A percentile compares a stretch with the other conserved stretches of the same genome.
phyloP scores from a whole-genome alignment of 2,329 filamentous ascomycete genomes.

The Lachnellula arida region DNA sequence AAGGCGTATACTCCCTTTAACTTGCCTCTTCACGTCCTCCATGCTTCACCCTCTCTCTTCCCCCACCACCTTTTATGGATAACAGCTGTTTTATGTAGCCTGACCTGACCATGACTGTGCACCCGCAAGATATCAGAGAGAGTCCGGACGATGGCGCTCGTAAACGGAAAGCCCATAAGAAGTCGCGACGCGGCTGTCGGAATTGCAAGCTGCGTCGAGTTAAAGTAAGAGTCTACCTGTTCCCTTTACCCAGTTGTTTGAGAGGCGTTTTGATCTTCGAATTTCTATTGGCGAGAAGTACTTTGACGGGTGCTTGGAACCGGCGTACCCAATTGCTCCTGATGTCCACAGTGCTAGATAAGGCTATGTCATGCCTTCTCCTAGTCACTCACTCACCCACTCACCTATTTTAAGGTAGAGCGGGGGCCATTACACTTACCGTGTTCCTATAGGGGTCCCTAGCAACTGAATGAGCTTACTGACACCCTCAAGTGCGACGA shows the following conservation, averaged over 20 bases:
- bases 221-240: conserved; percentile 37
- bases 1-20: neutral
- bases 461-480: neutral
- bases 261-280: neutral
- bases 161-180: conserved; percentile 40
- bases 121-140: neutral
- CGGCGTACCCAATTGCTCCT: no score
- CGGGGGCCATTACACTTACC: no score
- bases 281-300: neutral
- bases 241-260: neutral
- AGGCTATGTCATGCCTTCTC: no score
- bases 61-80: neutral
- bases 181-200: conserved; percentile 49
- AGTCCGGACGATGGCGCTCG: neutral
- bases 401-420: no score
- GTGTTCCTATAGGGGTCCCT: no score
- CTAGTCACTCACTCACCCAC: no score
- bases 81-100: neutral
- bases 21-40: neutral
- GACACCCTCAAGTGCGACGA: conserved; percentile 47
- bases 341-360: no score
- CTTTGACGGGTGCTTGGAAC: no score
- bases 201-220: conserved; percentile 53
- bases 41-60: neutral
- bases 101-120: neutral